phyloP scores from a whole-genome alignment of 495 filamentous ascomycete genomes.

The Penicillium chermesinum region DNA sequence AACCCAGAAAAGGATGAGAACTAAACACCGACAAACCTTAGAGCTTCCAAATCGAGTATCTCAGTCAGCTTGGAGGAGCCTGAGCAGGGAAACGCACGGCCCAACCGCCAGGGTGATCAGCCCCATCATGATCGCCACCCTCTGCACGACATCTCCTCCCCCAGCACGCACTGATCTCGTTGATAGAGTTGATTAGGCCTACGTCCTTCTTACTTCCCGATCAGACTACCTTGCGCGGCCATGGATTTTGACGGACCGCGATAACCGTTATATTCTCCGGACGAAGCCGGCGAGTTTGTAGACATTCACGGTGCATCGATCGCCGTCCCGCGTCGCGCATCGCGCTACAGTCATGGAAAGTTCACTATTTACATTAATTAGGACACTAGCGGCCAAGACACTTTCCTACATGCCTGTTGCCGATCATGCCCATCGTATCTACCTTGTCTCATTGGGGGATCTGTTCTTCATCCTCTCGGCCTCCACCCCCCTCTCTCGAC shows the following conservation, averaged over 20 bases:
- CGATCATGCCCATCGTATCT: conserved; percentile 12
- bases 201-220: not conserved
- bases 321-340: not conserved
- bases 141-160: conserved; percentile 25
- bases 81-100: too few species aligned
- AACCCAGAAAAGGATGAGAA: too few species aligned
- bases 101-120: conserved; percentile 25
- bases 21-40: too few species aligned
- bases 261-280: conserved; percentile 4
- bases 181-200: conserved; percentile 14
- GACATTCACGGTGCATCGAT: too few species aligned
- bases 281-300: not conserved
- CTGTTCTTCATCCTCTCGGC: not conserved
- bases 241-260: not conserved
- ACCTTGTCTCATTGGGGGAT: conserved; percentile 25
- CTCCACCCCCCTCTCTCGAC: conserved; percentile 7
- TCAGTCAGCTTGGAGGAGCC: too few species aligned
- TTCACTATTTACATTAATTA: too few species aligned
- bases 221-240: not conserved
- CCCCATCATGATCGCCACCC: conserved; percentile 21
- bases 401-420: conserved; percentile 17
- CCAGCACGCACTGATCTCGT: conserved; percentile 13
- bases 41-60: too few species aligned
- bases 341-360: too few species aligned
- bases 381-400: too few species aligned